Evolutionary conservation across 2,329 filamentous ascomycete genomes (phyloP), one percentile per base, ranked within the genome.

Genomic region (Ceratocystis diversiconidia): DNA sequence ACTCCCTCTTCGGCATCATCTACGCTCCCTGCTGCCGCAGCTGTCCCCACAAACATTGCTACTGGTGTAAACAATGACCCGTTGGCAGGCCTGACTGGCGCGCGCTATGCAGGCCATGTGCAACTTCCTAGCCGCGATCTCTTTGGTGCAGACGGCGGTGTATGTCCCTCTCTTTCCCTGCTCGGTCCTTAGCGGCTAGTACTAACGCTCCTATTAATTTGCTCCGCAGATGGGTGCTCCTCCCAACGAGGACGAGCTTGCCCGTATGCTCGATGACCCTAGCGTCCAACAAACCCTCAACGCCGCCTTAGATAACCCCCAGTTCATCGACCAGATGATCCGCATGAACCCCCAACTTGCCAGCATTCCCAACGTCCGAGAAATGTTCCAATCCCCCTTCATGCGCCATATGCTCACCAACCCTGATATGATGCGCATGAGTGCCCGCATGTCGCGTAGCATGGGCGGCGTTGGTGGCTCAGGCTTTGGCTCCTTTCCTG

Each of bases 391-490:
- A 68, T 94, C 92, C 28, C 92, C 92, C 0, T 83, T 91, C 69
- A 91, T 97, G 77, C 84, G 94, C 71, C 82, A 88, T 63, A 94
- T 97, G 88, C 87, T 99, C 81, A 92, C 90, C 68, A 91, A 95
- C 73, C 94, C 94, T 3, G 84, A 90, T 57, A 85, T 90, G 71
- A 83, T 99, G 69, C 82, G 90, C 66, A 85, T 89, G 74, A 90
- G 92, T 71, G 84, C 90, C 71, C 85, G 90, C 68, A 87, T 97
- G 85, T 88, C 92, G 73, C 82, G 88, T 66, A 83, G 86, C 77
- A 80, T 87, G 76, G 81, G 78, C 57, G 82, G 80, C 65, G 74
- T 73, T 65, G 76, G 76, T 64, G 79, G 76, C 65, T 3, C 43
- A 12, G 57, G 52, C 12, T 59, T 59, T 25, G 78, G 75, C 66